A percentile compares a stretch with the other conserved stretches of the same genome.
phyloP scores from a whole-genome alignment of 2,329 filamentous ascomycete genomes.

The Scolecobasidium constrictum region DNA sequence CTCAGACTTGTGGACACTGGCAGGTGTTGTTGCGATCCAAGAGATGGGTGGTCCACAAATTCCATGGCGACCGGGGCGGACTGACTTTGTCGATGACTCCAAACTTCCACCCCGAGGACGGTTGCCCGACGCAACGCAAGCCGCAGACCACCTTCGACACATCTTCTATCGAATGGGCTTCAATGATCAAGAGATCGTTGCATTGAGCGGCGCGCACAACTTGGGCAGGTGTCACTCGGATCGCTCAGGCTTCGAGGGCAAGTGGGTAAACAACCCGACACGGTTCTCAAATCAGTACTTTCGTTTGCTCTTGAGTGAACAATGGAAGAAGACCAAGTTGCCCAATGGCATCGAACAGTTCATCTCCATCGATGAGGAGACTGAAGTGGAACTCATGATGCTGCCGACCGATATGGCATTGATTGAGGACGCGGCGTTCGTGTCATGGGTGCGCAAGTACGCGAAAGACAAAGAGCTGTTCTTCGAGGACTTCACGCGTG shows the following conservation, averaged over 20 bases:
- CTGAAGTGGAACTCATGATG: conserved; percentile 52
- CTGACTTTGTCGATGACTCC: conserved; percentile 50
- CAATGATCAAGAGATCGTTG: conserved; percentile 49
- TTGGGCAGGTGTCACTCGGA: conserved; percentile 45
- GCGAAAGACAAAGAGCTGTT: conserved; percentile 51
- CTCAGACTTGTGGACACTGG: conserved; percentile 54
- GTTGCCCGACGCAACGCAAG: conserved; percentile 43
- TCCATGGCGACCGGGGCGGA: conserved; percentile 46
- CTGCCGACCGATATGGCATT: conserved; percentile 53
- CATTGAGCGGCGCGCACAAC: conserved; percentile 45
- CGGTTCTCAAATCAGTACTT: conserved; percentile 49
- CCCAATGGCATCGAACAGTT: conserved; percentile 46
- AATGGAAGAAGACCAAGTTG: conserved; percentile 45
- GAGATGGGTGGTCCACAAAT: conserved; percentile 51
- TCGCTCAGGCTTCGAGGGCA: conserved; percentile 45
- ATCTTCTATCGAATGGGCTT: conserved; percentile 53
- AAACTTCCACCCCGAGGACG: conserved; percentile 48
- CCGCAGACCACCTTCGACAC: conserved; percentile 42
- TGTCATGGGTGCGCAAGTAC: conserved; percentile 47
- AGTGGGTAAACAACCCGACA: conserved; percentile 51
- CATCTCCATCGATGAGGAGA: conserved; percentile 47
- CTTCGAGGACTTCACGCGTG: conserved; percentile 48
- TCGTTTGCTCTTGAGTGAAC: conserved; percentile 38
- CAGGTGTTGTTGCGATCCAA: conserved; percentile 46
- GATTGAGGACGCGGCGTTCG: conserved; percentile 41